A percentile compares a stretch with the other conserved stretches of the same genome.
These are phyloP conservation scores for Hymenoscyphus salicellus DNA, from an alignment of 2,329 filamentous ascomycete genomes.

Conservation along the genomic window DNA sequence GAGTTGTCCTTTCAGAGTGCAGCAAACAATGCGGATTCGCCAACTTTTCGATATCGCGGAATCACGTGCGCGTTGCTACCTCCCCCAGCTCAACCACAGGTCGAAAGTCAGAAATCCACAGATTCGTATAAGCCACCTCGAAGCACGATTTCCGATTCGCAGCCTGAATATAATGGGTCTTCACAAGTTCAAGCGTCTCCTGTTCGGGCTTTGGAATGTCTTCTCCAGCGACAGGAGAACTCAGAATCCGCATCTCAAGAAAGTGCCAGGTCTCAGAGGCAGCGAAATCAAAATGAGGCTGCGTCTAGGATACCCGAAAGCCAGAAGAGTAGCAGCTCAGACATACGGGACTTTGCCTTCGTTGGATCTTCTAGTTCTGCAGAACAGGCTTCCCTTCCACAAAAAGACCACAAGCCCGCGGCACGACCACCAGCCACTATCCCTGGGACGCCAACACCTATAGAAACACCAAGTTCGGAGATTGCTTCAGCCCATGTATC, in stretches of 20 bases:
- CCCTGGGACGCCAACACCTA: not conserved
- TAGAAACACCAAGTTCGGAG: not conserved
- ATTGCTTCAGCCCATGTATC: not conserved
- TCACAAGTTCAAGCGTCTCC: conserved; percentile 45
- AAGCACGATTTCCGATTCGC: conserved; percentile 55
- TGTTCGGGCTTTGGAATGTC: conserved; percentile 49
- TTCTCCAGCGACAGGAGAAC: conserved; percentile 41
- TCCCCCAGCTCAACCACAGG: conserved; percentile 1
- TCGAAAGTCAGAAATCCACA: conserved; percentile 8
- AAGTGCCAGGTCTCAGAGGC: conserved; percentile 9
- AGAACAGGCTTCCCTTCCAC: not conserved
- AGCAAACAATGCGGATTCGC: conserved; percentile 32
- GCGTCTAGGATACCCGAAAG: not conserved
- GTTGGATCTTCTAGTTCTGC: not conserved
- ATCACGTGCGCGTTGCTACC: conserved; percentile 5
- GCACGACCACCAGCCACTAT: not conserved
- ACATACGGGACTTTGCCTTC: not conserved
- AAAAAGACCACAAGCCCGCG: not conserved
- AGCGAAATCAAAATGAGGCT: not conserved
- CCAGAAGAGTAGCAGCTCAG: not conserved
- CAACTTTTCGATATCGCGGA: conserved; percentile 20
- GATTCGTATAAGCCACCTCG: conserved; percentile 45
- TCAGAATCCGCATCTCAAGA: conserved; percentile 26
- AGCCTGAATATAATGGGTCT: conserved; percentile 40
- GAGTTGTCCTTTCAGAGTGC: conserved; percentile 32